Percentiles rank a stretch among this genome's conserved stretches.
Evolutionary conservation across 768 basidiomycete genomes (phyloP).

Genomic region (Mycena galopus): DNA sequence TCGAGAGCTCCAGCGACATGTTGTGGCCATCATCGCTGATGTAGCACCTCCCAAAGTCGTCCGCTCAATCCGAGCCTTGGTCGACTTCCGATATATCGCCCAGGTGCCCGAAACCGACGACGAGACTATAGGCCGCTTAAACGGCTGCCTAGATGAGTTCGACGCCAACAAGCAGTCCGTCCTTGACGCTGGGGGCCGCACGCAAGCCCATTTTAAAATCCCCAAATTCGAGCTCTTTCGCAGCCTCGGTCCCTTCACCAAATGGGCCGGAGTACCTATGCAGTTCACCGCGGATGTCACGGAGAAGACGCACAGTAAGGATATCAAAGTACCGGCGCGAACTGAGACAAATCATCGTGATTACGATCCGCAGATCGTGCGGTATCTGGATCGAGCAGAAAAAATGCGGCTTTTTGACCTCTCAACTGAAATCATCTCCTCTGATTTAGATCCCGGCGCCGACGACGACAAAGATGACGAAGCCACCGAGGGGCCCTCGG

Average conservation of each 20-base stretch:
- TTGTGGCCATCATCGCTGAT: conserved; percentile 51
- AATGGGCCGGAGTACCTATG: conserved; percentile 44
- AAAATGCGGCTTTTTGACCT: conserved; percentile 47
- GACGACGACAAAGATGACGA: too few species aligned
- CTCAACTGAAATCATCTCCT: conserved; percentile 37
- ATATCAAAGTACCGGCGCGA: conserved; percentile 53
- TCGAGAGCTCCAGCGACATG: conserved; percentile 49
- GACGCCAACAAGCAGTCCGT: too few species aligned
- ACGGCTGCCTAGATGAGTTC: too few species aligned
- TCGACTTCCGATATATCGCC: conserved; percentile 53
- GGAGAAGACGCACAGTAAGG: conserved; percentile 48
- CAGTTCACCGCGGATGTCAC: conserved; percentile 54
- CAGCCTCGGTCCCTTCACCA: too few species aligned
- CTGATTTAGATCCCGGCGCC: too few species aligned
- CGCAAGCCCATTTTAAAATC: too few species aligned
- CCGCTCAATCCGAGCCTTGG: conserved; percentile 48
- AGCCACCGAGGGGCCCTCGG: too few species aligned
- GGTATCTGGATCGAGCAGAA: conserved; percentile 48
- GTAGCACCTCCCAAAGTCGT: conserved; percentile 46
- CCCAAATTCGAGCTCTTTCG: too few species aligned
- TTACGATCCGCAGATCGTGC: conserved; percentile 51
- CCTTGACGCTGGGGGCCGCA: too few species aligned
- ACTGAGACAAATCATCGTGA: conserved; percentile 50
- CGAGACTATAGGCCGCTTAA: too few species aligned
- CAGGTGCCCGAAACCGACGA: conserved; percentile 48